Evolutionary conservation across 2,329 filamentous ascomycete species (phyloP), one percentile per base, ranked within the genome.

Genomic region (Fusarium subtropicale): DNA sequence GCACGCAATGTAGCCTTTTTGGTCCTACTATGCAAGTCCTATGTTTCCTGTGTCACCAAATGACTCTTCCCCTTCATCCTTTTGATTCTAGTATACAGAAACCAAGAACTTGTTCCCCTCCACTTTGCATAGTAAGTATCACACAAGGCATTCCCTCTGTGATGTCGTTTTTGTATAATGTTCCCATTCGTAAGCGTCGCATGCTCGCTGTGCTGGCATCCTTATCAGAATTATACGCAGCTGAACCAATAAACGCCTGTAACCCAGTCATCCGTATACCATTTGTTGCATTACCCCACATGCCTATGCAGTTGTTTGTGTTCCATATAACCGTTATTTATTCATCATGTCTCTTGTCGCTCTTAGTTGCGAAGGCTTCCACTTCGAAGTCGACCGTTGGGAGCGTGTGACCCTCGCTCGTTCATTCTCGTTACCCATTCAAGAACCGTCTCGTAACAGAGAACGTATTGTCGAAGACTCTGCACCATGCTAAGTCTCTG

Each of bases 401-500:
- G 52, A 22, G 56, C 61, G 38, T 39, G 71, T 52, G 63, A 53
- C 47, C 64, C 63, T 34, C 73, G 52, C 31, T 80, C 84, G 56
- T 87, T 82, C 39, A 83, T 73, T 67, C 86, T 80, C 72, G 80
- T 81, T 30, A 96, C 80, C 94, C 95, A 99, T 80, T 98, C 95
- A 56, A 97, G 82, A 9, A 98, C 86, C 41, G 92, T 97, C 82
- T 99, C 96, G 79, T 99, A 99, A 79, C 96, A 99, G 34, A 99
- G 88, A 51, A 97, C 95, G 81, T 92, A 98, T 78, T 99, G 96
- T 64, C 93, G 86, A 60, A 98, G 82, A 74, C 92, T 97, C 80
- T 98, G 96, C 44, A 99, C 95, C 94, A 98, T 99, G 79, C 94
- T 97, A 22, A 97, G 81, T 69, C 96, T 85, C 81, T 99, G 96